Conservation (phyloP, 306 rosid genomes). For the Prunus padus region DNA sequence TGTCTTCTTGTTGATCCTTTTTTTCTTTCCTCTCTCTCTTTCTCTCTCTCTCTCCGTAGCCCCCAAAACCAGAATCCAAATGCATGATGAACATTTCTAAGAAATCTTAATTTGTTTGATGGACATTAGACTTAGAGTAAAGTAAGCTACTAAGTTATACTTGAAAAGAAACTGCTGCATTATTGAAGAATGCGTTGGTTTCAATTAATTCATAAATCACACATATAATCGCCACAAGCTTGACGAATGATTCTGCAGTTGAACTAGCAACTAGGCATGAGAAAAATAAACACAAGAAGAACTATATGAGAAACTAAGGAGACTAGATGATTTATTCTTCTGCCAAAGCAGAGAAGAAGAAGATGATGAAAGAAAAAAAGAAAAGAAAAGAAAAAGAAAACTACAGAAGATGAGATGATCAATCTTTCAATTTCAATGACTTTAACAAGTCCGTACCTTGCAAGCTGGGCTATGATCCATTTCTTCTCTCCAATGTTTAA, state of each 20-base stretch:
- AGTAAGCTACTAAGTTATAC: background rate
- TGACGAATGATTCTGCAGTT: background rate
- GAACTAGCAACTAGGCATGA: no score
- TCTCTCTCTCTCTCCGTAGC: background rate
- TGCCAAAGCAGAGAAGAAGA: conserved; percentile 1
- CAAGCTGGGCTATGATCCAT: conserved; percentile 52
- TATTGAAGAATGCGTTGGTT: background rate
- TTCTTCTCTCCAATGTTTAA: conserved; percentile 10
- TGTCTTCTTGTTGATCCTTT: background rate
- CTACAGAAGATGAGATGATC: background rate
- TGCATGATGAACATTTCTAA: background rate
- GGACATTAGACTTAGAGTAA: background rate
- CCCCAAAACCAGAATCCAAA: background rate
- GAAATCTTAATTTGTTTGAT: background rate
- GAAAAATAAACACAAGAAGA: background rate
- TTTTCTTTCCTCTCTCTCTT: background rate
- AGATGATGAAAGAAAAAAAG: background rate
- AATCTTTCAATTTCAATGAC: background rate
- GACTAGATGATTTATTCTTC: background rate
- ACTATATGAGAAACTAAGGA: background rate
- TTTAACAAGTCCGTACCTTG: conserved; percentile 45
- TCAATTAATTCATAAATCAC: background rate
- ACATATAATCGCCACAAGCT: background rate
- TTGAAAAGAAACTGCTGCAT: background rate
- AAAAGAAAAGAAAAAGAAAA: background rate